phyloP scores from a whole-genome alignment of 495 filamentous ascomycete species.

The Aspergillus ostianus region DNA sequence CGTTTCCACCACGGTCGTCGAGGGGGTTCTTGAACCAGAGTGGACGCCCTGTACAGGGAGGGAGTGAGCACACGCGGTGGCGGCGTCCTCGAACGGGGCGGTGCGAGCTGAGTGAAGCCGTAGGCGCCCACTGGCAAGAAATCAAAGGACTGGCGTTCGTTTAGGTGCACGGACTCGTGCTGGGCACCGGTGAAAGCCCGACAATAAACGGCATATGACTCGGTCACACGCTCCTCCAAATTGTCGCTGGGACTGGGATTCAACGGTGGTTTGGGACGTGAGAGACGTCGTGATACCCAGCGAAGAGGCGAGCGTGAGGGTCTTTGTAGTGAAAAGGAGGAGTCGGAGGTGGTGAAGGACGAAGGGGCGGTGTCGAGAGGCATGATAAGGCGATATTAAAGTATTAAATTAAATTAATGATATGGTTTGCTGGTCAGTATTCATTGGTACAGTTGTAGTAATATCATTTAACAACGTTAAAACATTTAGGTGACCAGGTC shows the following conservation, averaged over 20 bases:
- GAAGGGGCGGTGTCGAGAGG: background rate
- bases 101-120: constrained; percentile 10
- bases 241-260: background rate
- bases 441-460: background rate
- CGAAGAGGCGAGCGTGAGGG: constrained; percentile 13
- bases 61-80: constrained; percentile 21
- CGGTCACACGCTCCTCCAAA: background rate
- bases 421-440: too few species aligned
- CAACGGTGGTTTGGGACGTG: constrained; percentile 10
- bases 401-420: background rate
- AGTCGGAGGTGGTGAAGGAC: constrained; percentile 1
- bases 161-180: background rate
- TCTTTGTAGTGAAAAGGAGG: constrained; percentile 17
- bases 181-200: constrained; percentile 19
- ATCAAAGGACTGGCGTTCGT: background rate
- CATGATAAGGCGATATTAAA: background rate
- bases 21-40: background rate
- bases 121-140: constrained; percentile 15
- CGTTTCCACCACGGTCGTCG: background rate
- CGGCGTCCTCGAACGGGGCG: constrained; percentile 3
- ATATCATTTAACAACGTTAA: too few species aligned
- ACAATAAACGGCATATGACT: constrained; percentile 21
- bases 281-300: constrained; percentile 25
- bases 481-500: too few species aligned
- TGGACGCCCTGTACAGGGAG: constrained; percentile 14